Percentiles rank a stretch among this genome's conserved stretches.
Evolutionary conservation across 352 stramenopile genomes (phyloP).

Genomic region (Albugo laibachii): DNA sequence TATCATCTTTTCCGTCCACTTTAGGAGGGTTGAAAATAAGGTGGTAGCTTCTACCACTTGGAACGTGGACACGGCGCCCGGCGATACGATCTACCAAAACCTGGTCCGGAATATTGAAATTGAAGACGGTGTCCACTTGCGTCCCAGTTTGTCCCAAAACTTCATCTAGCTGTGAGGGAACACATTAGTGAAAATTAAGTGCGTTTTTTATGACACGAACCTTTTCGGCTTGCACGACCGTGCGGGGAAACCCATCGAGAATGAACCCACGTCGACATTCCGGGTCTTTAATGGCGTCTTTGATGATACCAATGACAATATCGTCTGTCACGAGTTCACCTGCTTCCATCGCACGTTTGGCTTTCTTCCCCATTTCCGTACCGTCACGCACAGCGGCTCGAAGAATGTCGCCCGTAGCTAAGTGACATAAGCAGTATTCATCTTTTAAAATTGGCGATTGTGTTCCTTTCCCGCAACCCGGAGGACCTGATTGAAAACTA

Average conservation of each 20-base stretch:
- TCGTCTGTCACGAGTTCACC: slow-evolving; percentile 91
- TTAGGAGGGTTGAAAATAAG: slow-evolving; percentile 95
- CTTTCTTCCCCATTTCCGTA: slow-evolving; percentile 95
- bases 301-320: slow-evolving; percentile 99
- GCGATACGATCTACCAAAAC: slow-evolving; percentile 94
- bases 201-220: slow-evolving; percentile 9
- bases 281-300: slow-evolving; percentile 91
- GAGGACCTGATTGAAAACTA: slow-evolving; percentile 29
- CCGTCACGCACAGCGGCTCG: slow-evolving; percentile 89
- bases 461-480: slow-evolving; percentile 97
- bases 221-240: slow-evolving; percentile 92
- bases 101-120: slow-evolving; percentile 91
- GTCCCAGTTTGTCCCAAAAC: slow-evolving; percentile 84
- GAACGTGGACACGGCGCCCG: slow-evolving; percentile 90
- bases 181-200: not conserved
- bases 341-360: slow-evolving; percentile 96
- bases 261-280: slow-evolving; percentile 98
- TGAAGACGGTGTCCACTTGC: slow-evolving; percentile 82
- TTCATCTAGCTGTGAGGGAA: slow-evolving; percentile 76
- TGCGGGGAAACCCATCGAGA: slow-evolving; percentile 98
- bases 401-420: slow-evolving; percentile 99
- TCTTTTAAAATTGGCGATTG: slow-evolving; percentile 96
- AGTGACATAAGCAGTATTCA: slow-evolving; percentile 94
- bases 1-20: slow-evolving; percentile 73
- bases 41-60: slow-evolving; percentile 92